Conservation (phyloP, 2,329 filamentous ascomycete genomes). For the Ophiostoma sp. region DNA sequence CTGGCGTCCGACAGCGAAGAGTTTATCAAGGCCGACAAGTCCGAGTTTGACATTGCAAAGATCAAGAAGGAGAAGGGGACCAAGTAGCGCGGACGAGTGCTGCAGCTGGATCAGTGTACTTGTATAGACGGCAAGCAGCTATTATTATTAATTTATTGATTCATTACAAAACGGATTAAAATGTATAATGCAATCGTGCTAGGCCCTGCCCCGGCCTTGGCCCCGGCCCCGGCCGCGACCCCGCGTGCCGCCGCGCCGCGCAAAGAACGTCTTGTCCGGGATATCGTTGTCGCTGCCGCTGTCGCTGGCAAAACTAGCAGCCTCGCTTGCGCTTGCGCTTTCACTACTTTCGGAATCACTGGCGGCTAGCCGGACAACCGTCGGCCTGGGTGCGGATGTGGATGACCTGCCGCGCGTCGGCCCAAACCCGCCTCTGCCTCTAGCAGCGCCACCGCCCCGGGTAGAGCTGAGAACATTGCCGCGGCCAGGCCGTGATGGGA, state of each 20-base stretch:
- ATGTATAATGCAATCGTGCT: no score
- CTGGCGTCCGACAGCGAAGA: constrained; percentile 76
- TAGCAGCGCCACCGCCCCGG: no score
- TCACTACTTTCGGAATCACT: constrained; percentile 17
- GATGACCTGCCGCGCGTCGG: background rate
- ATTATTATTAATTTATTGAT: background rate
- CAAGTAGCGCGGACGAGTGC: background rate
- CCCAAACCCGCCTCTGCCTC: constrained; percentile 1
- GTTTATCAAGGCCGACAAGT: constrained; percentile 63
- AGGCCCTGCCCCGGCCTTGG: no score
- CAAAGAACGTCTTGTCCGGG: constrained; percentile 16
- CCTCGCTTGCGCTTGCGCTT: no score
- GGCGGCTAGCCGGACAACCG: constrained; percentile 34
- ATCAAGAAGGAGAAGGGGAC: constrained; percentile 36
- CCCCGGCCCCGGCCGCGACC: constrained; percentile 24
- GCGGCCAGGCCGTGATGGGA: background rate
- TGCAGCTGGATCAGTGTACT: no score
- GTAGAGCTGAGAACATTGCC: background rate
- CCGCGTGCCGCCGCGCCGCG: constrained; percentile 22
- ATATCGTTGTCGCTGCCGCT: constrained; percentile 1
- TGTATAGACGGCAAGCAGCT: no score
- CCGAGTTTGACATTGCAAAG: constrained; percentile 35
- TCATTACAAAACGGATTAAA: no score
- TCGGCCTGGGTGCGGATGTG: constrained; percentile 28
- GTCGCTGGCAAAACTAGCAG: background rate